Evolutionary conservation across 768 basidiomycete genomes (phyloP), one percentile per base, ranked within the genome.

Genomic region (Wakefieldia striispora): DNA sequence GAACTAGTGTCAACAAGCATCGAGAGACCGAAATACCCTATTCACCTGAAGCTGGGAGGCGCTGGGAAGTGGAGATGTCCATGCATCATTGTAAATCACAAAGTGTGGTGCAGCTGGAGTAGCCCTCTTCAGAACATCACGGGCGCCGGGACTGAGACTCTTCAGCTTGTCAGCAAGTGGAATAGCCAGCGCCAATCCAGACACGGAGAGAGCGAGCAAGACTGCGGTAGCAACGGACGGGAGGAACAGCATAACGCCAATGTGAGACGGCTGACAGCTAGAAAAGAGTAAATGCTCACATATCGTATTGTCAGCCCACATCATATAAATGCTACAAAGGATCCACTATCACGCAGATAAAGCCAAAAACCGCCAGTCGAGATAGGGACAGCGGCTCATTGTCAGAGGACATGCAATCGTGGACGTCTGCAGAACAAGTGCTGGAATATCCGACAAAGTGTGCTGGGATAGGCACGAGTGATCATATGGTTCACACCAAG

Each of bases 91-190:
- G 51, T 74, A 74, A 16, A 65, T 56, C 14, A 72, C 47, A 37
- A 69, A 84, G 58, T 78, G 75, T 21, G 82, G 82, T 4, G 78
- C 70, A 20, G 73, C 72, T 3, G 72, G 70, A 4, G 49, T 44
- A 3, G 55, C 40, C 39, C 39, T 47, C 52, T 48, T 47, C 36
- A 56, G 27, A 9, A 59, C 27, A 26, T 43, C 51, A 29, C 45
- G 49, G 24, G 58, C 58, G 14, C 47, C 33, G 0, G 47, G 48
- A 37, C 49, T 59, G 41, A 59, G 50, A 33, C 36, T 23, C 16
- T 39, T 44, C 33, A 59, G 42, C 40, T 36, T 58, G 13, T 59
- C 45, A 16, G 8, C 50, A 8, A 59, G 53, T 2, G 58, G 52
- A 27, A 27, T 42, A 36, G 47, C 53, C 16, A 47, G 21, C 13